Conservation (phyloP, 2,329 filamentous ascomycete genomes). For the Talaromyces albobiverticillius region DNA sequence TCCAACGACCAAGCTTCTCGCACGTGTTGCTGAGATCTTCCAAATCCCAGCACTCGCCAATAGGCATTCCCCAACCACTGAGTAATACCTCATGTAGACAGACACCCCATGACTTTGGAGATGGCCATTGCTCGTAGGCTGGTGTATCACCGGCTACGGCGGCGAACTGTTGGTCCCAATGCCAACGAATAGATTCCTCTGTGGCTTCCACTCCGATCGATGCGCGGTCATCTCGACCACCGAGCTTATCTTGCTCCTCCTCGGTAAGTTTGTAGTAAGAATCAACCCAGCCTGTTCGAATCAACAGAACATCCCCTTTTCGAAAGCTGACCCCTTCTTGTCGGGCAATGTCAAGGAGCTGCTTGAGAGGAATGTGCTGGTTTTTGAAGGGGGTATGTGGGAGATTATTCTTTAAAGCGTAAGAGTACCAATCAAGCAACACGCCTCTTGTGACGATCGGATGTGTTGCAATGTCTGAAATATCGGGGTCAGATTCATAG, state of each 20-base stretch:
- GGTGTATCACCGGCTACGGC: constrained; percentile 55
- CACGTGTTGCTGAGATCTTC: constrained; percentile 33
- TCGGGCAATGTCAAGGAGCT: constrained; percentile 20
- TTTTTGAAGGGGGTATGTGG: constrained; percentile 7
- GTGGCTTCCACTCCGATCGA: constrained; percentile 45
- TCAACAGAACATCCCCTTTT: constrained; percentile 27
- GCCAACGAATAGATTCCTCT: constrained; percentile 48
- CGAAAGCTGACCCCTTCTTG: constrained; percentile 21
- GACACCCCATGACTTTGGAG: constrained; percentile 13
- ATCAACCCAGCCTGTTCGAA: constrained; percentile 26
- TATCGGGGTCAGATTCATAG: not conserved
- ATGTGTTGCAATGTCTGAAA: constrained; percentile 14
- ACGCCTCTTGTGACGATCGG: constrained; percentile 18
- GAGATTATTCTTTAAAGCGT: constrained; percentile 13
- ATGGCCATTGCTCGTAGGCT: constrained; percentile 48
- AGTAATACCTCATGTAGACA: constrained; percentile 23
- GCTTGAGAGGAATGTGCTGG: constrained; percentile 10
- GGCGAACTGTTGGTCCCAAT: constrained; percentile 55
- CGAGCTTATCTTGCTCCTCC: constrained; percentile 13
- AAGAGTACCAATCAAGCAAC: constrained; percentile 18
- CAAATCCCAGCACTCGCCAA: constrained; percentile 38
- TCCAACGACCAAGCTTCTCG: constrained; percentile 29
- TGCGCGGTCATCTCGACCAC: constrained; percentile 20
- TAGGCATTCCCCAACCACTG: constrained; percentile 45
- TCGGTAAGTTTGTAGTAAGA: constrained; percentile 18